Percentiles rank a stretch among this genome's conserved stretches.
Evolutionary conservation across 805 yeast genomes (phyloP).

Genomic region (Ogataea minuta): DNA sequence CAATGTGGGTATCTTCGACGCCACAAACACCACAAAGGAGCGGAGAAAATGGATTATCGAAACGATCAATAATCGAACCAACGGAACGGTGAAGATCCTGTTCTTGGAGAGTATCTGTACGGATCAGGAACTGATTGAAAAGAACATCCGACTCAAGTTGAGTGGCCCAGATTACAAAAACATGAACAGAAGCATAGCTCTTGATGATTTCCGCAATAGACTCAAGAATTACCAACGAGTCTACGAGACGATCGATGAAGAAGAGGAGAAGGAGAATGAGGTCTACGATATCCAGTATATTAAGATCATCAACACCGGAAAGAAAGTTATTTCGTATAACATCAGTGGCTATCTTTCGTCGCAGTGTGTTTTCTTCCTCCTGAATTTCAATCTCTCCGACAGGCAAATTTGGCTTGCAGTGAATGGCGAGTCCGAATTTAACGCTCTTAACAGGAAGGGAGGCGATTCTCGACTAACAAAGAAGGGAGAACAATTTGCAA

Average conservation of each 20-base stretch:
- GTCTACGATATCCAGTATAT: slow-evolving; percentile 53
- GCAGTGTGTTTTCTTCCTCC: slow-evolving; percentile 52
- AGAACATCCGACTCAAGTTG: slow-evolving; percentile 79
- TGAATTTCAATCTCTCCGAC: slow-evolving; percentile 40
- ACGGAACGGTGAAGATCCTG: slow-evolving; percentile 37
- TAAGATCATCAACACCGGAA: slow-evolving; percentile 62
- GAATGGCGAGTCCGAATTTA: slow-evolving; percentile 34
- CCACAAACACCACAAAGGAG: slow-evolving; percentile 52
- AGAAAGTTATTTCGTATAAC: slow-evolving; percentile 53
- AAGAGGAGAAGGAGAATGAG: slow-evolving; percentile 41
- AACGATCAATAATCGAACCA: slow-evolving; percentile 34
- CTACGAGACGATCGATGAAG: slow-evolving; percentile 84
- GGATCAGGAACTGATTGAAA: slow-evolving; percentile 73
- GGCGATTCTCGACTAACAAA: slow-evolving; percentile 34
- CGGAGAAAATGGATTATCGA: slow-evolving; percentile 42
- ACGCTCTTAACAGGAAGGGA: slow-evolving; percentile 29
- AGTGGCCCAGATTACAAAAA: slow-evolving; percentile 90
- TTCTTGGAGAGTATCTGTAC: slow-evolving; percentile 80
- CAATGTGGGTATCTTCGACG: slow-evolving; percentile 59
- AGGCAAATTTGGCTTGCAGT: slow-evolving; percentile 38
- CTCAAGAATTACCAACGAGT: slow-evolving; percentile 82
- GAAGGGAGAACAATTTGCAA: slow-evolving; percentile 33
- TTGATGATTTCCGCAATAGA: slow-evolving; percentile 79
- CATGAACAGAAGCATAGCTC: slow-evolving; percentile 79
- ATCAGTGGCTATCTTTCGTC: slow-evolving; percentile 57